These are phyloP conservation scores for Globisporangium barbulae DNA, from an alignment of 352 stramenopile genomes.

Conservation along the genomic window DNA sequence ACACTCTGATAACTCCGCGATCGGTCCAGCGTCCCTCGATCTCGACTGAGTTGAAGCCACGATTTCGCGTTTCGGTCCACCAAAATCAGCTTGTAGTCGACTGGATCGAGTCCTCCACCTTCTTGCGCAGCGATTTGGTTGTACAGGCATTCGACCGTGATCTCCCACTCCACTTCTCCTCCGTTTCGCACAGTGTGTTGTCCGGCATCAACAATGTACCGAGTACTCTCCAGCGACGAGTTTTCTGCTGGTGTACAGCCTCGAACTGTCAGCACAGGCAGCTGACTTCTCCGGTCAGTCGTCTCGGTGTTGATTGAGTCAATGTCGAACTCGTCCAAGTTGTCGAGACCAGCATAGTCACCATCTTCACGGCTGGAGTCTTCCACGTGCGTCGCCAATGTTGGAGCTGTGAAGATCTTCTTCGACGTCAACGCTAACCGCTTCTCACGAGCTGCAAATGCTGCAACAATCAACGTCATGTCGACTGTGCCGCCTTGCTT, in stretches of 20 bases:
- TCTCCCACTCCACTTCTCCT: conserved; percentile 87
- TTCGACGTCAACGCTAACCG: conserved; percentile 40
- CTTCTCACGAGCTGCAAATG: conserved; percentile 65
- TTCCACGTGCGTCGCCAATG: conserved; percentile 39
- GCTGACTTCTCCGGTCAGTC: conserved; percentile 37
- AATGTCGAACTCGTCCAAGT: conserved; percentile 76
- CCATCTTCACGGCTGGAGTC: conserved; percentile 33
- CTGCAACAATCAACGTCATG: conserved; percentile 44
- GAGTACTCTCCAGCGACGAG: conserved; percentile 73
- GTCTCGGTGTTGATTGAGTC: conserved; percentile 54
- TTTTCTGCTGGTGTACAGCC: conserved; percentile 83
- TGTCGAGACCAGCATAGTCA: conserved; percentile 55
- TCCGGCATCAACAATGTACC: conserved; percentile 84
- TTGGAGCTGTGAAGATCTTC: conserved; percentile 30
- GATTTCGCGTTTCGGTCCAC: conserved; percentile 71
- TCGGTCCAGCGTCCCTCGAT: conserved; percentile 73
- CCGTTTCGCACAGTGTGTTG: conserved; percentile 87
- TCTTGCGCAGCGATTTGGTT: conserved; percentile 29
- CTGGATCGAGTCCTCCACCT: conserved; percentile 34
- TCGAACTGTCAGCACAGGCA: conserved; percentile 62
- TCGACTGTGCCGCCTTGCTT: conserved; percentile 35
- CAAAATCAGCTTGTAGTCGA: conserved; percentile 76
- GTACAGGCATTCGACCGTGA: conserved; percentile 82
- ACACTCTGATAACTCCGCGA: conserved; percentile 79
- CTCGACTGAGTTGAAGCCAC: conserved; percentile 79